These are phyloP conservation scores for Neonectria neomacrospora DNA, from an alignment of 2,329 filamentous ascomycete genomes.

Conservation along the genomic window DNA sequence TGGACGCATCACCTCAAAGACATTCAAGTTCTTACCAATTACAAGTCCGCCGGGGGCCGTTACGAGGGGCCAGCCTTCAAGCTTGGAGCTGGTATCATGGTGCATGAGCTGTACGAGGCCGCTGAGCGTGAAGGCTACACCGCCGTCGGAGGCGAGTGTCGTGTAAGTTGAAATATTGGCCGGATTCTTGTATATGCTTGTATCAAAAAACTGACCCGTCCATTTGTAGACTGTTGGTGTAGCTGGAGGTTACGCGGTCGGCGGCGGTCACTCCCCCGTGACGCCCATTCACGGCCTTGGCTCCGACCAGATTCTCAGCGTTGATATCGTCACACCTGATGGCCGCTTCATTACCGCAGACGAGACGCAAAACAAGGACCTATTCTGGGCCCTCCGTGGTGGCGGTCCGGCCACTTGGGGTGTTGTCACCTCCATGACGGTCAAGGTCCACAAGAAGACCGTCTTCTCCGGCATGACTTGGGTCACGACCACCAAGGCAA, in stretches of 20 bases:
- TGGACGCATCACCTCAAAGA: slow-evolving; percentile 67
- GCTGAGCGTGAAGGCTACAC: slow-evolving; percentile 58
- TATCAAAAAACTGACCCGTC: neutral
- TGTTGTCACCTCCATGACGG: slow-evolving; percentile 51
- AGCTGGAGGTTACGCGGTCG: slow-evolving; percentile 46
- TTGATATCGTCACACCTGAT: slow-evolving; percentile 58
- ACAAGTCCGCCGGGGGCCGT: slow-evolving; percentile 32
- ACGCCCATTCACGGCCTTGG: slow-evolving; percentile 54
- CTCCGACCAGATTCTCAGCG: slow-evolving; percentile 60
- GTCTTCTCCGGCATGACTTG: slow-evolving; percentile 48
- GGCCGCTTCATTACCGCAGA: slow-evolving; percentile 55
- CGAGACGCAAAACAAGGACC: slow-evolving; percentile 53
- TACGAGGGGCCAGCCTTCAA: slow-evolving; percentile 62
- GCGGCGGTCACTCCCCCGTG: slow-evolving; percentile 62
- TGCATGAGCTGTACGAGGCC: slow-evolving; percentile 62
- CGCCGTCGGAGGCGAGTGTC: slow-evolving; percentile 64
- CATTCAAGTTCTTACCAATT: slow-evolving; percentile 37
- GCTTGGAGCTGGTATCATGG: slow-evolving; percentile 64
- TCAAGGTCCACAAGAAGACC: slow-evolving; percentile 48
- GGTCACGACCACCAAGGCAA: slow-evolving; percentile 49
- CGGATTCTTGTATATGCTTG: neutral
- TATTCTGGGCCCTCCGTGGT: slow-evolving; percentile 63
- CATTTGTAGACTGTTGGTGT: slow-evolving; percentile 40
- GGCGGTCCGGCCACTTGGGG: slow-evolving; percentile 55
- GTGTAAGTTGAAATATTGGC: slow-evolving; percentile 31